These are phyloP conservation scores for Hygrocybe coccinea DNA, from an alignment of 768 basidiomycete genomes.

Conservation along the genomic window DNA sequence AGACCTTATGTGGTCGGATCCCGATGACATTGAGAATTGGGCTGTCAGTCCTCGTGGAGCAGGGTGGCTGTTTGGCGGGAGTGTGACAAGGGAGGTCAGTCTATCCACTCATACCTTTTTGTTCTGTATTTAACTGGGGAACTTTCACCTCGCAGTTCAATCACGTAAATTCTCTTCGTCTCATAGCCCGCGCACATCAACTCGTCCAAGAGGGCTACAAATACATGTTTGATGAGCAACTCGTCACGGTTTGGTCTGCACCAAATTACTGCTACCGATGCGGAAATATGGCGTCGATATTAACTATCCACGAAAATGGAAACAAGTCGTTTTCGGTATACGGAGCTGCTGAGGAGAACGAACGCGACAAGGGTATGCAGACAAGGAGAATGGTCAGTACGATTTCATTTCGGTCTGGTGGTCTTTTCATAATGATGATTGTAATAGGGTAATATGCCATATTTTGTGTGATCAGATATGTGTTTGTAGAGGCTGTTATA, in stretches of 20 bases:
- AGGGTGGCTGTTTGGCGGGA: conserved; percentile 89
- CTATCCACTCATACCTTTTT: conserved; percentile 1
- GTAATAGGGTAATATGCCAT: conserved; percentile 49
- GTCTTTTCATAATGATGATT: not conserved
- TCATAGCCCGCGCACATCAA: conserved; percentile 95
- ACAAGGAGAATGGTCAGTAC: conserved; percentile 64
- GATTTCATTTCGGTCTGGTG: not conserved
- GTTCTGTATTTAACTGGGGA: not conserved
- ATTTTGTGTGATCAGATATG: conserved; percentile 40
- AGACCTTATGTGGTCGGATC: conserved; percentile 93
- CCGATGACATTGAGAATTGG: conserved; percentile 93
- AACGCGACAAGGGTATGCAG: conserved; percentile 75
- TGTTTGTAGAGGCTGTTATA: not conserved
- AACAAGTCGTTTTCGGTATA: conserved; percentile 74
- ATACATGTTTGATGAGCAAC: conserved; percentile 91
- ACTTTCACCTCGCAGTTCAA: conserved; percentile 59
- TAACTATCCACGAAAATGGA: conserved; percentile 73
- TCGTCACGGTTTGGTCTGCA: conserved; percentile 91
- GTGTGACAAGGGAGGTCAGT: conserved; percentile 76
- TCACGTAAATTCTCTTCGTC: conserved; percentile 78
- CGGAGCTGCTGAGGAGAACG: conserved; percentile 85
- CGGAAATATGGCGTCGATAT: conserved; percentile 87
- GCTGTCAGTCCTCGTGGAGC: conserved; percentile 95
- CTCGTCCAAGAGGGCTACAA: conserved; percentile 95
- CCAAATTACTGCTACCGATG: conserved; percentile 80